Percentiles rank a stretch among this genome's conserved stretches.
These are phyloP conservation scores for Xylariales sp. DNA, from an alignment of 2,329 filamentous ascomycete species.

Conservation along the genomic window DNA sequence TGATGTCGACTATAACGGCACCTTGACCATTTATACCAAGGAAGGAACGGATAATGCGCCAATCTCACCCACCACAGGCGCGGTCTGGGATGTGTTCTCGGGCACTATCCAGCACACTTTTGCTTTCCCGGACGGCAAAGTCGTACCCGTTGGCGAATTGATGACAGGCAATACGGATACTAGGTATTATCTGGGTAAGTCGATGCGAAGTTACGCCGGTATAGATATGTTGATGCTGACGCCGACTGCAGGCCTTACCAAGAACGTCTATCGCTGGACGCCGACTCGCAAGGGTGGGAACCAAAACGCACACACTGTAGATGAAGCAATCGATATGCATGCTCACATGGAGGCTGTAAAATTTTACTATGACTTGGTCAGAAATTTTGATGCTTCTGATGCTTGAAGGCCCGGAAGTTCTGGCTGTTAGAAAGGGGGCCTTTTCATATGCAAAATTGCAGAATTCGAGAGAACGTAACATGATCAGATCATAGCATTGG, in stretches of 20 bases:
- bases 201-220: background rate
- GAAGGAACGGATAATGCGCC: conserved; percentile 30
- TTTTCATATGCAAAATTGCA: too few relatives aligned
- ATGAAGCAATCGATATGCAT: conserved; percentile 34
- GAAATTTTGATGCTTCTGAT: conserved; percentile 30
- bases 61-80: conserved; percentile 29
- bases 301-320: conserved; percentile 31
- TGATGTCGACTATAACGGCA: conserved; percentile 36
- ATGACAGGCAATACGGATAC: conserved; percentile 35
- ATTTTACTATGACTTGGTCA: conserved; percentile 34
- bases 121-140: conserved; percentile 29
- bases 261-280: conserved; percentile 34
- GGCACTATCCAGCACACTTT: conserved; percentile 29
- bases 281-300: conserved; percentile 29
- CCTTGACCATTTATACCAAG: conserved; percentile 30
- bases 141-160: conserved; percentile 31
- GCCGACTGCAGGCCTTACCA: conserved; percentile 25
- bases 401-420: conserved; percentile 5
- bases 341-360: conserved; percentile 32
- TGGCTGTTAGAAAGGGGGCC: too few relatives aligned
- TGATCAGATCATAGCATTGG: too few relatives aligned
- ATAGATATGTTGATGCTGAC: conserved; percentile 3
- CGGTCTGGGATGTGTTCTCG: conserved; percentile 27
- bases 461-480: too few relatives aligned
- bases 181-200: conserved; percentile 31